Percentiles rank a stretch among this genome's conserved stretches.
These are phyloP conservation scores for Crinitomyces ghanaensis DNA, from an alignment of 805 yeast genomes.

Conservation along the genomic window DNA sequence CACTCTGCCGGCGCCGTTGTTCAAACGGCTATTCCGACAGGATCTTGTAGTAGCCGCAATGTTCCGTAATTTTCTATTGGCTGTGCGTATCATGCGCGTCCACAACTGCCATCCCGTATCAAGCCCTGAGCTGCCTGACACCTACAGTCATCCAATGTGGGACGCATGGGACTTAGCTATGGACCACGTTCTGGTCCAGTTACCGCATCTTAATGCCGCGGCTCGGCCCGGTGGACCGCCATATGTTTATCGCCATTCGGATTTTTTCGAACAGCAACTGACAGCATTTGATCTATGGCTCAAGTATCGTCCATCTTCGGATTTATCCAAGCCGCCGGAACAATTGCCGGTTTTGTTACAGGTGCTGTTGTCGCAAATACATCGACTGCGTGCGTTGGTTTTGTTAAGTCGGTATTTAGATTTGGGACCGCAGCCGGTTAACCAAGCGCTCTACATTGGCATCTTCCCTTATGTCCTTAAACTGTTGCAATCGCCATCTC, in stretches of 20 bases:
- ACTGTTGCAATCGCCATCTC: constrained; percentile 86
- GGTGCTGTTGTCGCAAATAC: constrained; percentile 86
- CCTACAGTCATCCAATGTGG: constrained; percentile 86
- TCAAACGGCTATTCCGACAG: constrained; percentile 84
- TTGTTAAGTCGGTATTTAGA: constrained; percentile 78
- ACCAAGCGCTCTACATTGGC: constrained; percentile 83
- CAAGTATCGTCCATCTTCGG: constrained; percentile 67
- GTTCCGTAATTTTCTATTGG: constrained; percentile 83
- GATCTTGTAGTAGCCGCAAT: constrained; percentile 94
- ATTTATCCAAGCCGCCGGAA: constrained; percentile 79
- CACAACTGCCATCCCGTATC: constrained; percentile 90
- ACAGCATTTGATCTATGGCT: constrained; percentile 97
- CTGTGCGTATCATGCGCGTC: constrained; percentile 87
- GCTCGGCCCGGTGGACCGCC: constrained; percentile 22
- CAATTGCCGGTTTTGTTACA: constrained; percentile 91
- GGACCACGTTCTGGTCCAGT: constrained; percentile 71
- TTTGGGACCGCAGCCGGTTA: constrained; percentile 96
- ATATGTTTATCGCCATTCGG: constrained; percentile 63
- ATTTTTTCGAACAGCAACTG: constrained; percentile 89
- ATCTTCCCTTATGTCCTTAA: constrained; percentile 91
- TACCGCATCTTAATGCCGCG: constrained; percentile 26
- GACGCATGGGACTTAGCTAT: constrained; percentile 96
- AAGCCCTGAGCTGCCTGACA: constrained; percentile 84
- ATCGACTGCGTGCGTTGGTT: constrained; percentile 78
- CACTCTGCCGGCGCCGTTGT: constrained; percentile 71